Evolutionary conservation across 805 yeast genomes (phyloP).

Genomic region (Lipomyces orientalis): DNA sequence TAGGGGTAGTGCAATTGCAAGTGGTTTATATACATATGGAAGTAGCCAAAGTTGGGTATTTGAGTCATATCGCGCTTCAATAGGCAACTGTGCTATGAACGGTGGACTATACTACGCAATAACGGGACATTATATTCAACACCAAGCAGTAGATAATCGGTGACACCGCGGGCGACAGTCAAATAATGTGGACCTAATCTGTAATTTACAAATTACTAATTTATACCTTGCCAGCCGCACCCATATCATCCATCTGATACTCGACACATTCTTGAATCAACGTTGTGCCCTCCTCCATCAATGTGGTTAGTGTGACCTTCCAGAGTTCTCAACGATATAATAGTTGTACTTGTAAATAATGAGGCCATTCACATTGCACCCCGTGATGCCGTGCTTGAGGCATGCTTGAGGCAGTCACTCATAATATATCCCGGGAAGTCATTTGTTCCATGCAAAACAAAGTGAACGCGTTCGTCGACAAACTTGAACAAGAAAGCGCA

Average conservation of each 20-base stretch:
- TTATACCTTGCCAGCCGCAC: conserved; percentile 13
- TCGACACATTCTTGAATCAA: conserved; percentile 14
- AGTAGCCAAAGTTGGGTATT: background rate
- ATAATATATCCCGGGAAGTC: conserved; percentile 19
- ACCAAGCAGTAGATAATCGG: too few species aligned
- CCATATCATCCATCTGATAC: conserved; percentile 22
- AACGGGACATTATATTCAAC: too few species aligned
- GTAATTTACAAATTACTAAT: too few species aligned
- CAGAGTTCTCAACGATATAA: conserved; percentile 10
- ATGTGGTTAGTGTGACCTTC: conserved; percentile 7
- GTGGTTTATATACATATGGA: background rate
- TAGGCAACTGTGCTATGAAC: too few species aligned
- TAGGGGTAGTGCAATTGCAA: background rate
- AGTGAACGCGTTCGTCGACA: conserved; percentile 3
- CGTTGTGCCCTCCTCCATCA: conserved; percentile 22
- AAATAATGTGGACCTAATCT: too few species aligned
- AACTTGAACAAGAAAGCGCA: too few species aligned
- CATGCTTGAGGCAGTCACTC: conserved; percentile 15
- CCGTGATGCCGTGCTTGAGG: conserved; percentile 17
- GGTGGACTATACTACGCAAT: too few species aligned
- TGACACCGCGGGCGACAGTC: too few species aligned
- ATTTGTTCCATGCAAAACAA: conserved; percentile 25
- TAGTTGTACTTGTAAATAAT: conserved; percentile 1
- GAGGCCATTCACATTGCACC: conserved; percentile 18
- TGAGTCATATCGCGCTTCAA: background rate